Conservation (phyloP, 805 yeast genomes). For the Starmera caribaea region DNA sequence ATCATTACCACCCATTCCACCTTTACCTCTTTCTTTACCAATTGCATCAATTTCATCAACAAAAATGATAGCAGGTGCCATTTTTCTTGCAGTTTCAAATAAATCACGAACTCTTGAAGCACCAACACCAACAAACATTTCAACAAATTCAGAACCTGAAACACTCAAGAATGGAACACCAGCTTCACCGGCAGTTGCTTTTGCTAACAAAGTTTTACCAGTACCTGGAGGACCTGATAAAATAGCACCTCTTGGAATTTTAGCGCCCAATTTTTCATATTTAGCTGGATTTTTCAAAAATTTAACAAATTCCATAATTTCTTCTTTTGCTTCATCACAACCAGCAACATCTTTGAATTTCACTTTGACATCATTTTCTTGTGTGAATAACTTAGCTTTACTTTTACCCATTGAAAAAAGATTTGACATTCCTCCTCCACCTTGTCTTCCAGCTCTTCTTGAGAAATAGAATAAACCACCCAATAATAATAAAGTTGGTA, state of each 20-base stretch:
- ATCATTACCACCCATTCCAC: slow-evolving; percentile 75
- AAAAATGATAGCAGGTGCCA: slow-evolving; percentile 85
- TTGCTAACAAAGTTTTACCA: slow-evolving; percentile 87
- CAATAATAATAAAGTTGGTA: slow-evolving; percentile 73
- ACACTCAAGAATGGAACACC: slow-evolving; percentile 89
- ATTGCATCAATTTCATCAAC: slow-evolving; percentile 96
- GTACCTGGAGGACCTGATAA: slow-evolving; percentile 96
- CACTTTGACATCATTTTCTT: slow-evolving; percentile 73
- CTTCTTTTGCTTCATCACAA: slow-evolving; percentile 88
- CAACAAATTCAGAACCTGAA: slow-evolving; percentile 92
- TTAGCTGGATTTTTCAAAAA: slow-evolving; percentile 78
- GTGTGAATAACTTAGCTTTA: slow-evolving; percentile 72
- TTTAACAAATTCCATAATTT: slow-evolving; percentile 90
- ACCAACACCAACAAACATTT: slow-evolving; percentile 96
- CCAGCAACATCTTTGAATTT: slow-evolving; percentile 91
- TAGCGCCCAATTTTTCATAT: slow-evolving; percentile 84
- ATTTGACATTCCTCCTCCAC: slow-evolving; percentile 51
- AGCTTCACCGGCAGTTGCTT: slow-evolving; percentile 96
- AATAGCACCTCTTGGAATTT: slow-evolving; percentile 92
- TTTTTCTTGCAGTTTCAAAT: slow-evolving; percentile 80
- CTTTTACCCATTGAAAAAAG: slow-evolving; percentile 72
- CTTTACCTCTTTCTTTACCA: slow-evolving; percentile 75
- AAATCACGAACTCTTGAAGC: slow-evolving; percentile 91
- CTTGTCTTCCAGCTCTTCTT: slow-evolving; percentile 32
- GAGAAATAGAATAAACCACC: slow-evolving; percentile 53